Conservation (phyloP, 1,284 basidiomycete species). For the Golubevia pallescens region DNA sequence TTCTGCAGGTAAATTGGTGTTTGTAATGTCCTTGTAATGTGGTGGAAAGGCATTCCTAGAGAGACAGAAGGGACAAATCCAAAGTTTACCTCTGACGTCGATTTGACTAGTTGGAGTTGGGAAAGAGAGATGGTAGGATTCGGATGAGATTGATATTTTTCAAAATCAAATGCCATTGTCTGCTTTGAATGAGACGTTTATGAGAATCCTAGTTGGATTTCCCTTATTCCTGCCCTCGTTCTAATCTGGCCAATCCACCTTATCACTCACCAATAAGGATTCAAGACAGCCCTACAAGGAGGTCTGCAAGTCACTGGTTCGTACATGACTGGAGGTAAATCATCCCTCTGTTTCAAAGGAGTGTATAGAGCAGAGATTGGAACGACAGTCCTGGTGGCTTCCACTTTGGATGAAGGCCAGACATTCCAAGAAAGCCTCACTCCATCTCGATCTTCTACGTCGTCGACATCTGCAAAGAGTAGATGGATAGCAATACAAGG, state of each 20-base stretch:
- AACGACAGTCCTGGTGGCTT: slow-evolving; percentile 63
- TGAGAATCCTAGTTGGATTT: too few species aligned
- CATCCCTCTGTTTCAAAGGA: slow-evolving; percentile 61
- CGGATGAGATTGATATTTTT: neutral
- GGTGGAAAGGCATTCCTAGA: slow-evolving; percentile 63
- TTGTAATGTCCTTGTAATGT: slow-evolving; percentile 65
- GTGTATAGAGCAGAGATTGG: slow-evolving; percentile 63
- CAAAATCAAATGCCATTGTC: too few species aligned
- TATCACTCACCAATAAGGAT: slow-evolving; percentile 55
- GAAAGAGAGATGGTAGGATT: neutral
- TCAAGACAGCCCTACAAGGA: slow-evolving; percentile 62
- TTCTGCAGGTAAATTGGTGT: slow-evolving; percentile 63
- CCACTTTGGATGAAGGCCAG: slow-evolving; percentile 61
- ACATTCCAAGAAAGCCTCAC: slow-evolving; percentile 64
- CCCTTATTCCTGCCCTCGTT: too few species aligned
- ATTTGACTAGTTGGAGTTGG: slow-evolving; percentile 42
- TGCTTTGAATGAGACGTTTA: too few species aligned
- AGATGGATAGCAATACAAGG: neutral
- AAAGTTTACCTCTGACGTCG: slow-evolving; percentile 63
- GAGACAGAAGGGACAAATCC: slow-evolving; percentile 65
- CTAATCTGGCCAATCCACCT: neutral
- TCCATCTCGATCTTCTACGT: slow-evolving; percentile 64
- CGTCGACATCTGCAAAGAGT: slow-evolving; percentile 48
- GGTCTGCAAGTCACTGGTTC: slow-evolving; percentile 64
- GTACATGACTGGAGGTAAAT: slow-evolving; percentile 63